These are phyloP conservation scores for Neurospora sp. DNA, from an alignment of 495 filamentous ascomycete species.

Conservation along the genomic window DNA sequence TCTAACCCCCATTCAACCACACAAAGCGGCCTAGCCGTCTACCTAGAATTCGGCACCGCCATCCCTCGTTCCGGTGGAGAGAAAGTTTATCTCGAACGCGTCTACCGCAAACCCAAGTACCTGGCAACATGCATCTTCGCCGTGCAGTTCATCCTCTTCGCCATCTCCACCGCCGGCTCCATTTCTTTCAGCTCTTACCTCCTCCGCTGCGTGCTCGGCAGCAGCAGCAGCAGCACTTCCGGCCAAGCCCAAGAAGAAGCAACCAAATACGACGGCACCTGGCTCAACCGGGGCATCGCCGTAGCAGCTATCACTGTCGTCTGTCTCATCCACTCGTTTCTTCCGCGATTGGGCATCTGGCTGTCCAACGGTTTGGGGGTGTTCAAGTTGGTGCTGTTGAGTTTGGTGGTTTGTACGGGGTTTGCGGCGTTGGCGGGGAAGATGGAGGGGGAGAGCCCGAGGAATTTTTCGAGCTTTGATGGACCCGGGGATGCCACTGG, in stretches of 20 bases:
- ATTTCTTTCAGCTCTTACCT: slow-evolving; percentile 24
- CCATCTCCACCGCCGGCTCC: slow-evolving; percentile 24
- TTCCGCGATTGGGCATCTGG: slow-evolving; percentile 53
- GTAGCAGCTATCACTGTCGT: slow-evolving; percentile 40
- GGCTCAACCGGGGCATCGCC: slow-evolving; percentile 23
- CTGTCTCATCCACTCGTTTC: slow-evolving; percentile 46
- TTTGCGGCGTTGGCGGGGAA: slow-evolving; percentile 31
- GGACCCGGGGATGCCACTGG: slow-evolving; percentile 9
- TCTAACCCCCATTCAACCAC: neutral
- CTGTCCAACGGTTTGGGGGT: slow-evolving; percentile 51
- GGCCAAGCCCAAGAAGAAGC: neutral
- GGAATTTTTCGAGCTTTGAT: slow-evolving; percentile 41
- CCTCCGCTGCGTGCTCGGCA: slow-evolving; percentile 5
- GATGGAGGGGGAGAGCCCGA: slow-evolving; percentile 6
- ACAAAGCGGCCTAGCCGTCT: slow-evolving; percentile 8
- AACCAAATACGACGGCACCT: slow-evolving; percentile 10
- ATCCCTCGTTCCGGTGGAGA: neutral
- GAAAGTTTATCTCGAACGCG: slow-evolving; percentile 18
- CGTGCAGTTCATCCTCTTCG: slow-evolving; percentile 31
- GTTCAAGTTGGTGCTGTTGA: slow-evolving; percentile 52
- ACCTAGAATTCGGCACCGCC: slow-evolving; percentile 24
- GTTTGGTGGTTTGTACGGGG: slow-evolving; percentile 50
- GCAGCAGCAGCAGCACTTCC: neutral
- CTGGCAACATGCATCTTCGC: slow-evolving; percentile 27
- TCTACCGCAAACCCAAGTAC: slow-evolving; percentile 23